Conservation (phyloP, 2,329 filamentous ascomycete genomes). For the Samsoniella hepiali region DNA sequence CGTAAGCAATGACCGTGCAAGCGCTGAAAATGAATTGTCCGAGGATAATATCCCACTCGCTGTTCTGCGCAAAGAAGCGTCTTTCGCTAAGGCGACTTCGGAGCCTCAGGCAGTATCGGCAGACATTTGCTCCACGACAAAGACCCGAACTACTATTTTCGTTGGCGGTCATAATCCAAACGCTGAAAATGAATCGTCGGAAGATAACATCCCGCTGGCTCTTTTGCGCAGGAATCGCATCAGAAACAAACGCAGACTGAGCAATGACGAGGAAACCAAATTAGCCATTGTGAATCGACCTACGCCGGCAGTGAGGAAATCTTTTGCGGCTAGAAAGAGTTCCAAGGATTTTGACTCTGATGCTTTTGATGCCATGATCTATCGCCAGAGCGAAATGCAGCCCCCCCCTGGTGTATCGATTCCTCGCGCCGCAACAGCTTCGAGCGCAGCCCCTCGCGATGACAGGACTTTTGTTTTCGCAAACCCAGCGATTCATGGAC, state of each 20-base stretch:
- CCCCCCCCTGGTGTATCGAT: not conserved
- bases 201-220: not conserved
- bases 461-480: conserved; percentile 42
- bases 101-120: not conserved
- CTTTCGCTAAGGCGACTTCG: not conserved
- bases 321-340: not conserved
- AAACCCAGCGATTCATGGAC: conserved; percentile 51
- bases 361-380: conserved; percentile 23
- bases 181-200: not conserved
- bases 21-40: not conserved
- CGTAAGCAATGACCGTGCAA: not conserved
- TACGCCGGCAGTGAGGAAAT: not conserved
- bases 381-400: conserved; percentile 18
- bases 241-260: not conserved
- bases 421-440: not conserved
- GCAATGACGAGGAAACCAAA: not conserved
- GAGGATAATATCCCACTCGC: not conserved
- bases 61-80: not conserved
- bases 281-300: not conserved
- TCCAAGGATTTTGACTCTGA: conserved; percentile 18
- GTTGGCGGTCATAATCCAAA: not conserved
- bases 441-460: conserved; percentile 20
- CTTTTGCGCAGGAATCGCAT: not conserved
- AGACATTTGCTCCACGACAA: not conserved
- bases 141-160: not conserved